These are phyloP conservation scores for Penicillium italicum DNA, from an alignment of 2,329 filamentous ascomycete genomes.

Conservation along the genomic window DNA sequence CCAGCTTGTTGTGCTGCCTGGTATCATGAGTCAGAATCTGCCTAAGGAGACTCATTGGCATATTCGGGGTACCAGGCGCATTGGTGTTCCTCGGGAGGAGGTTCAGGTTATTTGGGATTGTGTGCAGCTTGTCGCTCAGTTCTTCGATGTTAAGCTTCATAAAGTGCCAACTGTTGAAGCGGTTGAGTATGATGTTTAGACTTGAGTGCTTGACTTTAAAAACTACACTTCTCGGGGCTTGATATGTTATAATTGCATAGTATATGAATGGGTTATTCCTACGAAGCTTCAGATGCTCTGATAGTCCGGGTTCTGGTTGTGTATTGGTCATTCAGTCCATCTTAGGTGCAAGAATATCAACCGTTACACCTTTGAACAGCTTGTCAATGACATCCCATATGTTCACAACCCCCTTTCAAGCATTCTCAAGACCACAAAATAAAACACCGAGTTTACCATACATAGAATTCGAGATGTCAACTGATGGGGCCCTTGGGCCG, in stretches of 20 bases:
- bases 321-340: neutral
- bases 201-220: neutral
- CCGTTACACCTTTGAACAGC: neutral
- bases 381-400: neutral
- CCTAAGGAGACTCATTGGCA: conserved; percentile 45
- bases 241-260: neutral
- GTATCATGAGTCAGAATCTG: conserved; percentile 47
- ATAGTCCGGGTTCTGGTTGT: neutral
- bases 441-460: neutral
- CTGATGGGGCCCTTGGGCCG: no score
- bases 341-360: neutral
- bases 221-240: neutral
- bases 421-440: neutral
- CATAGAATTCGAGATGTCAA: no score
- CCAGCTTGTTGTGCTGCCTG: conserved; percentile 43
- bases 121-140: conserved; percentile 29
- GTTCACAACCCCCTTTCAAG: no score
- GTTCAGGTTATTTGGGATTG: conserved; percentile 37
- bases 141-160: conserved; percentile 28
- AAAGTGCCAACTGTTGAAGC: conserved; percentile 32
- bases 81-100: conserved; percentile 41
- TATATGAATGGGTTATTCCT: neutral
- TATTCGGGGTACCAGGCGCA: conserved; percentile 42
- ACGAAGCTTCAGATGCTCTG: neutral
- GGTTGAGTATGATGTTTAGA: conserved; percentile 32